These are phyloP conservation scores for Maudiozyma turicensis DNA, from an alignment of 805 yeast species.

Conservation along the genomic window DNA sequence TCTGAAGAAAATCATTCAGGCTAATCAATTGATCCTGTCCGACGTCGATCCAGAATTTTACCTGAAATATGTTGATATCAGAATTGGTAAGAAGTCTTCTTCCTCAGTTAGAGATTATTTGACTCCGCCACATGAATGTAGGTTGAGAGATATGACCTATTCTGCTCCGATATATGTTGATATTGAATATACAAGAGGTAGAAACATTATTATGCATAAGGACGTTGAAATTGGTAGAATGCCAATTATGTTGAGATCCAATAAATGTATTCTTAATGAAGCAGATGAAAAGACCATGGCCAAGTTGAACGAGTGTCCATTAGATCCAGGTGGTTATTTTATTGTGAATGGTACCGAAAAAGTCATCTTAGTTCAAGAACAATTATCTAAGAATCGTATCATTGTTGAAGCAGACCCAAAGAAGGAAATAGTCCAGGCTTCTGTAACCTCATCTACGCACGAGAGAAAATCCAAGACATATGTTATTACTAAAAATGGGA, in stretches of 20 bases:
- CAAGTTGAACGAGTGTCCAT: constrained; percentile 79
- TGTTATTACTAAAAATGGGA: constrained; percentile 83
- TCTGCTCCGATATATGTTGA: constrained; percentile 94
- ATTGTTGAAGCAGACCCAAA: constrained; percentile 96
- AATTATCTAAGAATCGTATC: constrained; percentile 90
- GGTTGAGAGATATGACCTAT: constrained; percentile 87
- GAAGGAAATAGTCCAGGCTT: constrained; percentile 90
- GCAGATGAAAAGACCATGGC: constrained; percentile 82
- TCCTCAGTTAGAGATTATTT: constrained; percentile 47
- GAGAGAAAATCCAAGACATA: constrained; percentile 97
- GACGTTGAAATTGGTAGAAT: constrained; percentile 93
- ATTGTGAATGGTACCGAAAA: constrained; percentile 97
- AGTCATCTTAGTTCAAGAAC: constrained; percentile 94
- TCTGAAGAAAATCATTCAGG: constrained; percentile 81
- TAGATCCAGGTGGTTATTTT: constrained; percentile 98
- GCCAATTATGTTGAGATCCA: constrained; percentile 97
- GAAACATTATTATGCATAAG: constrained; percentile 80
- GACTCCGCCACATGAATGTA: constrained; percentile 88
- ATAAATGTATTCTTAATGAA: constrained; percentile 79
- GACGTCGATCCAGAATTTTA: constrained; percentile 98
- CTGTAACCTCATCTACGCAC: constrained; percentile 96
- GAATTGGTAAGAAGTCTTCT: constrained; percentile 77
- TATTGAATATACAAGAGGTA: constrained; percentile 93
- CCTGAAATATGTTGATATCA: constrained; percentile 81
- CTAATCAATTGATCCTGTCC: constrained; percentile 78